Conservation (phyloP, 768 basidiomycete species). For the Leccinum sublutescens region DNA sequence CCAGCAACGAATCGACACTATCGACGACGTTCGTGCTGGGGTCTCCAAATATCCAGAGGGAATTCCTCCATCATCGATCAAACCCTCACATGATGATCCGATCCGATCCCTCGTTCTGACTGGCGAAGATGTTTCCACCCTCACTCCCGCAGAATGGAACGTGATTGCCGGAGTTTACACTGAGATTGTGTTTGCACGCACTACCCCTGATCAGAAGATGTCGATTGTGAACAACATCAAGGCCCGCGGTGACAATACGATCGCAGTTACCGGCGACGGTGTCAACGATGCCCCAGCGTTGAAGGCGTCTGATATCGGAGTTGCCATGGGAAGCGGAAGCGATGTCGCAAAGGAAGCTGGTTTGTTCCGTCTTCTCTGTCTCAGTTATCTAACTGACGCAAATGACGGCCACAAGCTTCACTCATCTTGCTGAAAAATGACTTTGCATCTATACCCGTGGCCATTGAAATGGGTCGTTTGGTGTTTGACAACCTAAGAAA, state of each 20-base stretch:
- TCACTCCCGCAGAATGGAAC: constrained; percentile 40
- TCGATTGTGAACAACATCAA: constrained; percentile 56
- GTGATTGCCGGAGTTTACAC: constrained; percentile 35
- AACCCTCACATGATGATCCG: constrained; percentile 37
- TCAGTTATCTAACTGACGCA: not conserved
- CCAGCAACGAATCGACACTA: constrained; percentile 37
- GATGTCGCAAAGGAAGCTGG: constrained; percentile 57
- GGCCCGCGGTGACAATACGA: constrained; percentile 43
- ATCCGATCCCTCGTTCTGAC: constrained; percentile 42
- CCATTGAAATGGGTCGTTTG: constrained; percentile 56
- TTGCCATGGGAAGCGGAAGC: constrained; percentile 48
- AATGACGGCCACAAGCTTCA: constrained; percentile 26
- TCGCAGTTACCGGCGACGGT: constrained; percentile 58
- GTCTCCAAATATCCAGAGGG: not conserved
- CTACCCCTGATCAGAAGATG: constrained; percentile 57
- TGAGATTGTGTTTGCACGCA: constrained; percentile 55
- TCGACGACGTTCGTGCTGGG: constrained; percentile 24
- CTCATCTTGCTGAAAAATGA: constrained; percentile 56
- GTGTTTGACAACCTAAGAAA: constrained; percentile 60
- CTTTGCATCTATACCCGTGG: constrained; percentile 56
- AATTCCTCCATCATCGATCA: constrained; percentile 19
- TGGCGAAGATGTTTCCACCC: constrained; percentile 41
- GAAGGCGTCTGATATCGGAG: constrained; percentile 54
- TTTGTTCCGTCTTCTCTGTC: not conserved
- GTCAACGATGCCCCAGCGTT: constrained; percentile 52